phyloP scores from a whole-genome alignment of 768 basidiomycete species.

The Kwoniella sp. region DNA sequence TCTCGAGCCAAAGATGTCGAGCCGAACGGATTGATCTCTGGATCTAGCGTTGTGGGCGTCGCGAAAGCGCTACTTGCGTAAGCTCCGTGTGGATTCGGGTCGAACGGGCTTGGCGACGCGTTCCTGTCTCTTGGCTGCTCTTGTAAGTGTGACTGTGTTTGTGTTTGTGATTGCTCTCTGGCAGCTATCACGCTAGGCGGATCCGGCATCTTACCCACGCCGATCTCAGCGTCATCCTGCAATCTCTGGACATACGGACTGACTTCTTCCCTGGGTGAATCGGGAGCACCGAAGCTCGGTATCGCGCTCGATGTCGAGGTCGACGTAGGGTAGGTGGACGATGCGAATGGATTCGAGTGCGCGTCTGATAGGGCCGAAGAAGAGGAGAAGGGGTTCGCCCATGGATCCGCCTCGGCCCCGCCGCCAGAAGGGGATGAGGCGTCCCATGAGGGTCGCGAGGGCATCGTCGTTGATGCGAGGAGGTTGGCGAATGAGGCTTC shows the following conservation, averaged over 20 bases:
- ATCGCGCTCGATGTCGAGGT: background rate
- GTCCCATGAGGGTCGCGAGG: conserved; percentile 29
- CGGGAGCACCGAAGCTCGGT: conserved; percentile 7
- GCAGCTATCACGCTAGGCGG: conserved; percentile 50
- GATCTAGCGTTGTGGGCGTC: conserved; percentile 3
- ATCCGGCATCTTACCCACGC: conserved; percentile 31
- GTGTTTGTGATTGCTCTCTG: conserved; percentile 12
- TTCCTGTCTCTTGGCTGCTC: background rate
- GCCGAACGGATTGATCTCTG: conserved; percentile 1
- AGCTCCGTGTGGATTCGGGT: background rate
- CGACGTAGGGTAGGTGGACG: conserved; percentile 3
- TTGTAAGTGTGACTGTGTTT: background rate
- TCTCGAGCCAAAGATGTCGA: background rate
- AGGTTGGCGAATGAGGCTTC: conserved; percentile 47
- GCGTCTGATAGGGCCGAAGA: conserved; percentile 14
- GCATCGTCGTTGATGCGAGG: conserved; percentile 34
- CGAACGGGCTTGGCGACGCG: background rate
- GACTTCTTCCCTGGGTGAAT: conserved; percentile 18
- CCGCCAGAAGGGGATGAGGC: conserved; percentile 8
- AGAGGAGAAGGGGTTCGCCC: conserved; percentile 52
- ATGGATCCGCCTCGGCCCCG: conserved; percentile 38
- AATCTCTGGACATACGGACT: conserved; percentile 44
- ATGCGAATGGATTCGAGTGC: conserved; percentile 7
- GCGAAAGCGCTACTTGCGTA: conserved; percentile 18
- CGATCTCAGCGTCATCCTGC: conserved; percentile 27